Evolutionary conservation across 148 eudicot species (phyloP).

Genomic region (Spergularia marina): DNA sequence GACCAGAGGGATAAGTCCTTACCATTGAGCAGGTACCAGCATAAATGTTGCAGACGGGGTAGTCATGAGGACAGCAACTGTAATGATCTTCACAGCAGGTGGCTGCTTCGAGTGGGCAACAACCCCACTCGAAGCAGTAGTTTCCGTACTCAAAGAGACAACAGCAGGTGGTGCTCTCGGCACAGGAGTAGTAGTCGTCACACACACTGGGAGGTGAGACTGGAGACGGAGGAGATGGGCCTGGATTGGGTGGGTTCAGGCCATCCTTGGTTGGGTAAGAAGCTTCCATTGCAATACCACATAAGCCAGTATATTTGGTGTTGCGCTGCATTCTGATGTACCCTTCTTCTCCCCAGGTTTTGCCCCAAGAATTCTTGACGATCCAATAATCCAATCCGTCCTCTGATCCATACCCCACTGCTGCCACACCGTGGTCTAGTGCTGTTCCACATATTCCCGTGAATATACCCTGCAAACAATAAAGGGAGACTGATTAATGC

Average conservation of each 20-base stretch:
- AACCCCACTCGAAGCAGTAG: conserved; percentile 75
- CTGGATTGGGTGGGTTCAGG: conserved; percentile 85
- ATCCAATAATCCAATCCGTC: conserved; percentile 74
- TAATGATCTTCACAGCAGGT: conserved; percentile 74
- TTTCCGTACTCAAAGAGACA: conserved; percentile 46
- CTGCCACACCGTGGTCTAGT: conserved; percentile 72
- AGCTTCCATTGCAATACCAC: conserved; percentile 73
- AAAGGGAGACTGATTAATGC: not conserved
- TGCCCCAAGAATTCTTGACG: conserved; percentile 77
- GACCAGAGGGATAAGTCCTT: conserved; percentile 7
- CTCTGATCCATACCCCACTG: conserved; percentile 68
- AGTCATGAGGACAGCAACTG: conserved; percentile 86
- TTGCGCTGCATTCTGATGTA: conserved; percentile 68
- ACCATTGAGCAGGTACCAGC: conserved; percentile 66
- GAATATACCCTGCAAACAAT: conserved; percentile 56
- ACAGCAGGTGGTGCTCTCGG: conserved; percentile 66
- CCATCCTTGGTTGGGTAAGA: conserved; percentile 66
- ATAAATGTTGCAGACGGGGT: conserved; percentile 58
- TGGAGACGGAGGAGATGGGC: conserved; percentile 93
- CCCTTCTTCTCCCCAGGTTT: conserved; percentile 68
- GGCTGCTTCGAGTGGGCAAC: conserved; percentile 81
- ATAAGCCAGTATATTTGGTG: conserved; percentile 36
- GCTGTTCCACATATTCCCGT: conserved; percentile 60
- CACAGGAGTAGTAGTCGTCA: conserved; percentile 57
- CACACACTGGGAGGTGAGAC: conserved; percentile 49